phyloP scores from a whole-genome alignment of 192 early-diverging fungal species.

The Chytriomyces sp. region DNA sequence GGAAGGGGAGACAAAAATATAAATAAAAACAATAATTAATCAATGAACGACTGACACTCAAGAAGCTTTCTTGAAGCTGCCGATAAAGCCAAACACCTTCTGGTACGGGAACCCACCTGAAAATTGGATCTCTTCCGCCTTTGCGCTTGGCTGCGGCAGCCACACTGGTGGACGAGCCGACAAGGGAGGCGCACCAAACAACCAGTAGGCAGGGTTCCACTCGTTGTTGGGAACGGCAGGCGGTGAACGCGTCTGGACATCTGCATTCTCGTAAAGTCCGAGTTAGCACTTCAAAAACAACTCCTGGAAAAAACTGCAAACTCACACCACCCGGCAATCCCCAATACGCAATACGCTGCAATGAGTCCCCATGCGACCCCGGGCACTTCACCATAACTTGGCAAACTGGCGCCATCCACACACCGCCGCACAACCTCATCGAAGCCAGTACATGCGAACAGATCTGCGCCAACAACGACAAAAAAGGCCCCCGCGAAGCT shows the following conservation, averaged over 20 bases:
- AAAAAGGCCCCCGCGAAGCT: conserved; percentile 25
- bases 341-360: conserved; percentile 22
- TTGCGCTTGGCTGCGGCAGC: conserved; percentile 9
- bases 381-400: conserved; percentile 8
- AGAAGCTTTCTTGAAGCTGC: no score
- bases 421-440: conserved; percentile 9
- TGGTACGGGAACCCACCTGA: neutral
- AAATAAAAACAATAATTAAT: no score
- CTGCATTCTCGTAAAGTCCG: neutral
- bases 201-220: conserved; percentile 31
- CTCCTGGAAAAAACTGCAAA: neutral
- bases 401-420: neutral
- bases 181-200: conserved; percentile 27
- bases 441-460: conserved; percentile 29
- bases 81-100: no score
- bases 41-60: no score
- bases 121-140: neutral
- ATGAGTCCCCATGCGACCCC: conserved; percentile 26
- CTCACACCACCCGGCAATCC: conserved; percentile 31
- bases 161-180: conserved; percentile 14
- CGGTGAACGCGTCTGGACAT: conserved; percentile 26
- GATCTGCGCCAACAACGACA: conserved; percentile 12
- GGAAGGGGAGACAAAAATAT: neutral
- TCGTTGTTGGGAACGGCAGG: conserved; percentile 9
- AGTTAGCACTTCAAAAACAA: neutral